These are phyloP conservation scores for Eragrostis curvula DNA, from an alignment of 176 grass and related monocot genomes.

Conservation along the genomic window DNA sequence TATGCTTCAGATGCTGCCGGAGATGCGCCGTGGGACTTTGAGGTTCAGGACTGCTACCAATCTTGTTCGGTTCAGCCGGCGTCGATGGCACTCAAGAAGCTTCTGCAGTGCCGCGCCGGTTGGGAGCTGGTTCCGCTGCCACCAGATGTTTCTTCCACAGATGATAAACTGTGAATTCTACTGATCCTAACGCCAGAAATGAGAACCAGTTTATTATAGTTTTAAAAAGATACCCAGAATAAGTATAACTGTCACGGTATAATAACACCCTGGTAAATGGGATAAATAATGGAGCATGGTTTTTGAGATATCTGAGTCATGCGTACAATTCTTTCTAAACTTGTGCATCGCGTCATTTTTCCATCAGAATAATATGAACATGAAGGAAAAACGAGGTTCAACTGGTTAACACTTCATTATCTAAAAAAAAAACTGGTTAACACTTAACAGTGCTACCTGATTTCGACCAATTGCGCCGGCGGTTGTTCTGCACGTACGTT, in stretches of 20 bases:
- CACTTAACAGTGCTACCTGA: conserved; percentile 4
- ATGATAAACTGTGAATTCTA: background rate
- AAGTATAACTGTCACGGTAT: background rate
- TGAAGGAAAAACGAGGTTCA: background rate
- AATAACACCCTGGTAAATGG: background rate
- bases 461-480: background rate
- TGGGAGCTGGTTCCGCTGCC: conserved; percentile 67
- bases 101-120: conserved; percentile 52
- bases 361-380: background rate
- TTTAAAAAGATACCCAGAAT: background rate
- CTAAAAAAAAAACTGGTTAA: background rate
- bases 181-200: background rate
- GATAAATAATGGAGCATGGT: background rate
- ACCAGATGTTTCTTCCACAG: conserved; percentile 9
- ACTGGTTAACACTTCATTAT: no score
- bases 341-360: background rate
- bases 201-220: background rate
- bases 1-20: background rate
- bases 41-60: conserved; percentile 45
- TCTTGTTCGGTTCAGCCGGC: conserved; percentile 66
- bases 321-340: background rate
- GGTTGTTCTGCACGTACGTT: background rate
- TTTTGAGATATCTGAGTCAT: conserved; percentile 12
- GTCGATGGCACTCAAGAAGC: conserved; percentile 59
- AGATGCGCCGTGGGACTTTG: conserved; percentile 46